phyloP scores from a whole-genome alignment of 768 basidiomycete species.

The Russula ochroleuca region DNA sequence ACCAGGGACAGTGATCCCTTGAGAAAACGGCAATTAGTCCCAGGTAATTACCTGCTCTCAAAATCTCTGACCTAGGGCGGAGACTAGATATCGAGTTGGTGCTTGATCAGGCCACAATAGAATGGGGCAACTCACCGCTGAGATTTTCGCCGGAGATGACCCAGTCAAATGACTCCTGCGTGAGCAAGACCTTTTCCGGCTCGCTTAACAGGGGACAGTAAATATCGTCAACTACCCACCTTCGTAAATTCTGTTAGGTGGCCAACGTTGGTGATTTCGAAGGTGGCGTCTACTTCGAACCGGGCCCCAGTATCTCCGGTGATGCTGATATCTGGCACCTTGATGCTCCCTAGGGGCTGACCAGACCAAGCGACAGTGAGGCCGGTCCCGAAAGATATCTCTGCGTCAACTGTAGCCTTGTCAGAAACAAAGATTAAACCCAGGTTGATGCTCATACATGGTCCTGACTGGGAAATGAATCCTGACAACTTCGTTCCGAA shows the following conservation, averaged over 20 bases:
- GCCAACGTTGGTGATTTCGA: slow-evolving; percentile 53
- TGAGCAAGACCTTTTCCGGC: slow-evolving; percentile 46
- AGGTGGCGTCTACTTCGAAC: slow-evolving; percentile 50
- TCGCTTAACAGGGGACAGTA: neutral
- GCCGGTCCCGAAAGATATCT: slow-evolving; percentile 59
- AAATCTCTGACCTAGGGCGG: slow-evolving; percentile 47
- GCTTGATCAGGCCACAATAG: neutral
- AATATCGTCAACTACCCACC: slow-evolving; percentile 31
- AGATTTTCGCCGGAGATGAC: slow-evolving; percentile 60
- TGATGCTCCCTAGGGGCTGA: slow-evolving; percentile 52
- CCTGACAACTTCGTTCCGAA: slow-evolving; percentile 59
- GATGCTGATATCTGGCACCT: slow-evolving; percentile 55
- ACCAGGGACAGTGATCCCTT: slow-evolving; percentile 55
- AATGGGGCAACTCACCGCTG: slow-evolving; percentile 42
- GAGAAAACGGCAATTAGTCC: slow-evolving; percentile 1
- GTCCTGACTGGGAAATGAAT: slow-evolving; percentile 63
- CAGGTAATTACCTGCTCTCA: neutral
- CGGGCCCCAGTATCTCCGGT: slow-evolving; percentile 60
- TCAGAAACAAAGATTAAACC: neutral
- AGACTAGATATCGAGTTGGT: slow-evolving; percentile 37
- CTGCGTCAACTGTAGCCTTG: slow-evolving; percentile 52
- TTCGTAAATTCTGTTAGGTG: slow-evolving; percentile 63
- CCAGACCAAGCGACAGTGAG: slow-evolving; percentile 59
- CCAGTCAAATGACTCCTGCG: slow-evolving; percentile 65
- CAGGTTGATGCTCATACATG: slow-evolving; percentile 47